Evolutionary conservation across 148 eudicot species (phyloP).

Genomic region (Heliamphora exappendiculata): DNA sequence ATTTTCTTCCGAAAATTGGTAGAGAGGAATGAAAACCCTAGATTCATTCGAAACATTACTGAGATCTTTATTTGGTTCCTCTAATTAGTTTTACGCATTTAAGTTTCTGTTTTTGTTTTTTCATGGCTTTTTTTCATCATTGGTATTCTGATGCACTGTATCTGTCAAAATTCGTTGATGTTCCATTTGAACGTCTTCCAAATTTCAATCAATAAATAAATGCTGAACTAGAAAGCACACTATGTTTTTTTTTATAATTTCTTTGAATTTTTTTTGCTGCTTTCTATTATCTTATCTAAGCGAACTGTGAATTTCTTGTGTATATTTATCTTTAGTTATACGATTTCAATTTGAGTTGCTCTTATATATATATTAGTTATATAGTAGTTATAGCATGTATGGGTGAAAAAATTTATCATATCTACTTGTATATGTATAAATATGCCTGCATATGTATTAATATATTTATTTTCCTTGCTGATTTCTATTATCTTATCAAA

Average conservation of each 20-base stretch:
- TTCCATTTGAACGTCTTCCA: background rate
- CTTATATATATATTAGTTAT: background rate
- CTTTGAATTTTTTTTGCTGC: background rate
- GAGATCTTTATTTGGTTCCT: background rate
- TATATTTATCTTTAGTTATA: background rate
- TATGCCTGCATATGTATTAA: background rate
- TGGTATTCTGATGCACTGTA: background rate
- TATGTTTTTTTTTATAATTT: background rate
- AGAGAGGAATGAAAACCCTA: background rate
- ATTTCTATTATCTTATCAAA: background rate
- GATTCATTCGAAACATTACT: background rate
- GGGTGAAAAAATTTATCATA: background rate
- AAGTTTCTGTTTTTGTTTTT: background rate
- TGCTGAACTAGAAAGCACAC: background rate
- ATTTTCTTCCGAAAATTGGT: background rate
- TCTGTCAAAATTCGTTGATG: no score
- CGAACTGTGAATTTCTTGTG: background rate
- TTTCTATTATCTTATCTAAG: background rate
- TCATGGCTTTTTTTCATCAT: background rate
- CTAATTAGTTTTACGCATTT: background rate
- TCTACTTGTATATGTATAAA: background rate
- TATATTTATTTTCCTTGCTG: background rate
- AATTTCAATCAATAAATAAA: background rate
- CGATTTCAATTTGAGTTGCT: background rate
- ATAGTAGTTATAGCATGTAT: background rate